phyloP scores from a whole-genome alignment of 1,284 basidiomycete species.

The Ceratobasidium theobromae region DNA sequence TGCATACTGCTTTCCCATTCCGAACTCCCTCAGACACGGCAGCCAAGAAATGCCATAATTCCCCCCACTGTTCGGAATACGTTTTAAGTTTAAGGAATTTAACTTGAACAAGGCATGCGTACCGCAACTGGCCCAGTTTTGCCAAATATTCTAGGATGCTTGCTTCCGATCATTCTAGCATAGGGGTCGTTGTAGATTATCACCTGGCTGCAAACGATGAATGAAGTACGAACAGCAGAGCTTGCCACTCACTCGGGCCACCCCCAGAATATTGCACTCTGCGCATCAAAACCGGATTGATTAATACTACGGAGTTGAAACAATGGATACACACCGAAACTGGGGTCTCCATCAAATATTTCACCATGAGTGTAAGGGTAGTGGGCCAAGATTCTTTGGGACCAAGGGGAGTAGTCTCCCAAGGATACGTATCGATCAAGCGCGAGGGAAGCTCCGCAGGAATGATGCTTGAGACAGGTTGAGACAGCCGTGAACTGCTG shows the following conservation, averaged over 20 bases:
- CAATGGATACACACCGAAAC: not conserved
- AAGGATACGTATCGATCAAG: slow-evolving; percentile 22
- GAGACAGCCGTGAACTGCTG: not conserved
- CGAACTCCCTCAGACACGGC: not conserved
- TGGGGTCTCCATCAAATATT: slow-evolving; percentile 1
- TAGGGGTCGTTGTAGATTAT: slow-evolving; percentile 32
- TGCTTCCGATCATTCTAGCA: slow-evolving; percentile 8
- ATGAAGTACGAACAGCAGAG: not conserved
- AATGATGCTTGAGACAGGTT: not conserved
- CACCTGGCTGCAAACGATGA: not conserved
- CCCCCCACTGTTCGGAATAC: slow-evolving; percentile 1
- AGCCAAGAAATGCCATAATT: slow-evolving; percentile 21
- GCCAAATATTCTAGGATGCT: slow-evolving; percentile 18
- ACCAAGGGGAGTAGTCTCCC: slow-evolving; percentile 28
- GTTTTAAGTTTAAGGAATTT: not conserved
- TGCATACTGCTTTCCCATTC: not conserved
- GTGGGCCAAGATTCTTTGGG: slow-evolving; percentile 3
- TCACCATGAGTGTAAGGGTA: not conserved
- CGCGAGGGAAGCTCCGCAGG: not conserved
- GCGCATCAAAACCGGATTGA: not conserved
- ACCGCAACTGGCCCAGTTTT: not conserved
- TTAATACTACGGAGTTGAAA: not conserved
- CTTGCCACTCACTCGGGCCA: not conserved
- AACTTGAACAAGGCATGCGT: not conserved
- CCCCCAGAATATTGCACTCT: not conserved